Evolutionary conservation across 768 basidiomycete species (phyloP), one percentile per base, ranked within the genome.

Genomic region (Gloeostereum incarnatum): DNA sequence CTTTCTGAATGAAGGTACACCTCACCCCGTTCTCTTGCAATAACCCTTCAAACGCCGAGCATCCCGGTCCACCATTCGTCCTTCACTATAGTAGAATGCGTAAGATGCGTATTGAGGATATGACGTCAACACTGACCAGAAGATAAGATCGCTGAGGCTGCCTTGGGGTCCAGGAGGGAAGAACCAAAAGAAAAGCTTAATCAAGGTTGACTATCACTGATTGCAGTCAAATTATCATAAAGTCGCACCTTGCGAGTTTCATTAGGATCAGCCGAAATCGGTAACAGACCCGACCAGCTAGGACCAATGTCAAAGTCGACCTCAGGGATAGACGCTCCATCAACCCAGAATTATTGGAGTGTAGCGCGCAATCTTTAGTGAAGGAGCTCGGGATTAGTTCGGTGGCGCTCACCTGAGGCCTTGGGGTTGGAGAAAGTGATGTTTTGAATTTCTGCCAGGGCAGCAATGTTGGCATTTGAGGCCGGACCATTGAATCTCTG

Each of bases 151-250:
- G 48, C 86, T 79, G 3, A 71, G 51, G 45, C 75, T 81, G 14
- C 82, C 84, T 47, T 75, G 60, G 0, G 80, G 79, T 3, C 81
- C 82, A 1, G 83, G 80, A 38, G 84, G 84, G 63, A 84, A 86
- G 58, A 84, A 80, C 83, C 84, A 86, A 60, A 87, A 87, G 63
- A 80, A 87, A 11, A 85, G 68, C 81, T 86, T 38, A 0, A 24
- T 11, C 27, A n/a, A 19, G 3, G 25, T 25, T 29, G 26, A 31
- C n/a, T n/a, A 26, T 11, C 18, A 2, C 10, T 14, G 14, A 10
- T 11, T 6, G 11, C 7, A 21, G 6, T 34, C 24, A 19, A 29
- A 23, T n/a, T 14, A 38, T 31, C 32, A 34, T 26, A 31, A 19
- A 39, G 45, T 26, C 42, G n/a, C 35, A 79, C 81, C 69, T 85